Conservation (phyloP, 345 rosid genomes). For the Salix caprea region DNA sequence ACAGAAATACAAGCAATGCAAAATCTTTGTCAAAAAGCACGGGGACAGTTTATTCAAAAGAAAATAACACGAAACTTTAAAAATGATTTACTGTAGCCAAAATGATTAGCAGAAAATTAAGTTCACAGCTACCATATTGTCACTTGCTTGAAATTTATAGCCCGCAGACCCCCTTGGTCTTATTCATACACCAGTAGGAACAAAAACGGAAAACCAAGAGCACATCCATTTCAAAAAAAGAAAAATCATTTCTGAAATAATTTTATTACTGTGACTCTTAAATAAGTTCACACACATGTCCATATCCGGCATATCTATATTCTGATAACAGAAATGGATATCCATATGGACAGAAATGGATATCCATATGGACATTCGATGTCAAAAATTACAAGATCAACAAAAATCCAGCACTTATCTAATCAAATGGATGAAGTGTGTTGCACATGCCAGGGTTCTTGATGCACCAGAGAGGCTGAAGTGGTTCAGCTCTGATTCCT, state of each 20-base stretch:
- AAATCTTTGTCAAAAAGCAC: neutral
- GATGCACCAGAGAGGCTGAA: constrained; percentile 85
- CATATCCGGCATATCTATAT: neutral
- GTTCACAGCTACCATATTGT: neutral
- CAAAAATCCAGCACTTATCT: neutral
- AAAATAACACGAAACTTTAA: neutral
- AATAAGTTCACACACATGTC: neutral
- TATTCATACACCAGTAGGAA: neutral
- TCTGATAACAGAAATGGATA: neutral
- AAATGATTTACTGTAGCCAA: neutral
- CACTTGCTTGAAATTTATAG: neutral
- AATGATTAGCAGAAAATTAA: neutral
- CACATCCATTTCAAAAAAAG: no score
- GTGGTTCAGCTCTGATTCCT: constrained; percentile 78
- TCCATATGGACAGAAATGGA: neutral
- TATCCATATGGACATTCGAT: neutral
- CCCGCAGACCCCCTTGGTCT: neutral
- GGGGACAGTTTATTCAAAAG: neutral
- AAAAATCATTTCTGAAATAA: no score
- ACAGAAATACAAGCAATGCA: neutral
- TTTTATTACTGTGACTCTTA: neutral
- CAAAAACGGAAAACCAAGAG: neutral
- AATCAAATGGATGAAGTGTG: constrained; percentile 29
- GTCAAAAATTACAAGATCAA: neutral
- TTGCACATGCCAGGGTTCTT: constrained; percentile 86